Base-by-base conservation (phyloP, 78 protist species). In the Dictyostelium purpureum region DNA sequence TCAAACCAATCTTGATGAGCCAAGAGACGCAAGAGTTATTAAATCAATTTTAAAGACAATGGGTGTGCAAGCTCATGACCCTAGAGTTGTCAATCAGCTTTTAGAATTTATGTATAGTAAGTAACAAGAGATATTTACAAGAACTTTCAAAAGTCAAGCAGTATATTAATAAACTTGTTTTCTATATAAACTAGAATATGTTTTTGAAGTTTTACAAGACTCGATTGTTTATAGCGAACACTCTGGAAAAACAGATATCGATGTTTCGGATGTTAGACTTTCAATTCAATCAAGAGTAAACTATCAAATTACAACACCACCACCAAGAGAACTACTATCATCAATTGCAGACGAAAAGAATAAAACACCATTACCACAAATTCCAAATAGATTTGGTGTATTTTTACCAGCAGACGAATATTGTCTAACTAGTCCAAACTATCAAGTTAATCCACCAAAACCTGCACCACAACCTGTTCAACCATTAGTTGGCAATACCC, bases 261-360 rank as follows among this genome's bases (percentile, higher is more conserved):
- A 85, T 85, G 79, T 85, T 14, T 59, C 83, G 19, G 92, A 85
- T 59, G 79, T 85, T 43, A 70, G 92, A 73, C 31, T 85, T 16
- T 70, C 92, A 37, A 85, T 85, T 73, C 92, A 85, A 59, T 73
- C 82, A 1, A 73, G 92, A 49, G 92, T 85, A 6, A 85, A 85
- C 21, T 73, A 71, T 47, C 51, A 66, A 59, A 56, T 61, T 47
- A 73, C 92, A 28, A 59, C 78, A 73, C 92, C 92, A 43, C 92
- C 92, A 47, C 90, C 90, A n/a, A 52, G 92, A 65, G 92, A 85
- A 33, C 1, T 85, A 33, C 31, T 85, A 45, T 14, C 73, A 61
- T 37, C 77, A 38, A 85, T 85, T 19, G 79, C 81, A 12, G 92
- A 85, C 9, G 92, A 85, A 47, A 56, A 59, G 49, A 85, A 85